phyloP scores from a whole-genome alignment of 2,329 filamentous ascomycete species.

The Tricladium varicosporioides region DNA sequence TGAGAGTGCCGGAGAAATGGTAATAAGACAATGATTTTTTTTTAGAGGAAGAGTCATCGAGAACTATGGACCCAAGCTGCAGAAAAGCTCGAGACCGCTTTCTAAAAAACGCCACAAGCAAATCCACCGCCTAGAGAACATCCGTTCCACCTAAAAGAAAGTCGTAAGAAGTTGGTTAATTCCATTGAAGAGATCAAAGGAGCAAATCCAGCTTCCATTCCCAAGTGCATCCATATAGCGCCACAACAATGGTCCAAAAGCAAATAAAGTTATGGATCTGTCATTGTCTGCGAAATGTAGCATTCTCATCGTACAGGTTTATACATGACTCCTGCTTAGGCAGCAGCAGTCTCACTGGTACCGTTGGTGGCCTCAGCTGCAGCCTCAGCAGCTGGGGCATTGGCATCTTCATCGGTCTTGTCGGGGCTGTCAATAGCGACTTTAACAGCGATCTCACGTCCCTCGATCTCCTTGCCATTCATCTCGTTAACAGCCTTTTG shows the following conservation, averaged over 20 bases:
- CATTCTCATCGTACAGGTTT: constrained; percentile 29
- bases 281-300: constrained; percentile 24
- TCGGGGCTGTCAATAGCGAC: constrained; percentile 99
- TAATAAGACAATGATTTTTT: constrained; percentile 36
- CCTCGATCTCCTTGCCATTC: constrained; percentile 99
- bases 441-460: constrained; percentile 99
- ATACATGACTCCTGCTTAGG: constrained; percentile 35
- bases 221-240: constrained; percentile 22
- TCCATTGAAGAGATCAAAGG: constrained; percentile 21
- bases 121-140: constrained; percentile 22
- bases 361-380: constrained; percentile 58
- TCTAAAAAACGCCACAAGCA: constrained; percentile 27
- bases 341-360: constrained; percentile 37
- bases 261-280: constrained; percentile 29
- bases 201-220: constrained; percentile 19
- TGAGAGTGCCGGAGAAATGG: constrained; percentile 37
- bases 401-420: constrained; percentile 87
- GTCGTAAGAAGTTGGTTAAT: constrained; percentile 28
- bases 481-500: constrained; percentile 96
- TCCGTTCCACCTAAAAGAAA: constrained; percentile 33
- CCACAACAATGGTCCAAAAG: constrained; percentile 28
- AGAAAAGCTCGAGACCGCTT: constrained; percentile 19
- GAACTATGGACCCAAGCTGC: constrained; percentile 31
- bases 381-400: constrained; percentile 43
- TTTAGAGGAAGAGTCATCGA: constrained; percentile 34